Conservation (phyloP, 2,329 filamentous ascomycete genomes). For the Bipolaris sorokiniana region DNA sequence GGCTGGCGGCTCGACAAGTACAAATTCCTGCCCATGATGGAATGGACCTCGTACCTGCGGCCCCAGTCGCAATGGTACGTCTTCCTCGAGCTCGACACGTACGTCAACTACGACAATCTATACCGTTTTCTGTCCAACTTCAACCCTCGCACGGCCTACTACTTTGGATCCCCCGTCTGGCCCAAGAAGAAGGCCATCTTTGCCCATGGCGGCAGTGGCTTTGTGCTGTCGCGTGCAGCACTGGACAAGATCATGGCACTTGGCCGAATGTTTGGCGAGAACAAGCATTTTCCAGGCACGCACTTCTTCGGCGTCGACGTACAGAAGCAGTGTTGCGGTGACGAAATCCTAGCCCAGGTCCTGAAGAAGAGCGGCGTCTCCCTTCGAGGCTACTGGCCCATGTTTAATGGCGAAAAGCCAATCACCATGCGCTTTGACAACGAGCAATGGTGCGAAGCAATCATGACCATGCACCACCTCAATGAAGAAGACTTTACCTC, state of each 20-base stretch:
- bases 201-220: constrained; percentile 54
- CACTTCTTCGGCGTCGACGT: constrained; percentile 47
- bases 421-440: constrained; percentile 46
- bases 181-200: constrained; percentile 46
- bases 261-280: constrained; percentile 45
- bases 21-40: constrained; percentile 64
- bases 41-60: constrained; percentile 53
- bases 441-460: constrained; percentile 53
- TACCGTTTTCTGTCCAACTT: constrained; percentile 50
- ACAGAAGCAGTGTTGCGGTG: constrained; percentile 47
- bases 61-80: constrained; percentile 46
- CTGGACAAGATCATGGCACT: constrained; percentile 54
- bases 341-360: constrained; percentile 48
- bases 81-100: constrained; percentile 48
- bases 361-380: constrained; percentile 45
- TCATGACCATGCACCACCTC: constrained; percentile 50
- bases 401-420: constrained; percentile 54
- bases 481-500: constrained; percentile 36
- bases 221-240: constrained; percentile 55
- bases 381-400: constrained; percentile 51
- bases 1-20: constrained; percentile 64
- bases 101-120: constrained; percentile 49
- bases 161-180: constrained; percentile 51
- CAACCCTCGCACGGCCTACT: constrained; percentile 46
- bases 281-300: constrained; percentile 40